Base-by-base conservation (phyloP, 2,329 filamentous ascomycete genomes). In the Diaporthe citriasiana region DNA sequence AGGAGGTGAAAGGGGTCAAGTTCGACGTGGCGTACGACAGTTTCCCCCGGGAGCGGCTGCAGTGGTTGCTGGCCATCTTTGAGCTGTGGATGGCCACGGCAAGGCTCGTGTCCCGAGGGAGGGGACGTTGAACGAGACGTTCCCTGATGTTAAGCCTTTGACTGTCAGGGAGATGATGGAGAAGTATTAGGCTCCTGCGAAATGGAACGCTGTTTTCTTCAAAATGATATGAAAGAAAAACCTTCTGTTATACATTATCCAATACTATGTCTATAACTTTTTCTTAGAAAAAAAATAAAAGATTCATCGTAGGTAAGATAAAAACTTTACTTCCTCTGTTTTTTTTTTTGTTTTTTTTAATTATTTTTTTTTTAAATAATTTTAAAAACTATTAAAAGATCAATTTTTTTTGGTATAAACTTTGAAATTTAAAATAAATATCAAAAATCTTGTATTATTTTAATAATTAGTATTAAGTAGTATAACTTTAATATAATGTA, bases 1-100 rank as follows among this genome's bases (percentile, higher is more conserved):
- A 87, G 76, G 80, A 83, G 56, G 79, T 82, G 3, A 70, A 57
- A 12, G 66, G 66, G 1, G 25, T 27, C 19, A 70, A 70, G 12
- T 70, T 70, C 22, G 17, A 70, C 1, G 50, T 70, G 3, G 25
- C 50, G 30, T 57, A 70, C n/a, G 66, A 70, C 22, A 1, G 27
- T 0, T 42, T 59, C 27, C 68, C 68, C 25, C 57, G 45, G 38
- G 68, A 59, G 38, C 25, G 38, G 68, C 45, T 70, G 25, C 68
- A 70, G 51, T 42, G 47, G 45, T 40, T 70, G 38, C 50, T 70
- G 19, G 47, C 68, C 15, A 56, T 45, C 13, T 70, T 70, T n/a
- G 68, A 55, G 47, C 3, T 70, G 38, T 70, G 68, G 68, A 53
- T 56, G 38, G 45, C 45, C 22, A 30, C 30, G 33, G 68, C 1